Evolutionary conservation across 805 yeast species (phyloP).

Genomic region (Sugiyamaella boreocaroliniensis): DNA sequence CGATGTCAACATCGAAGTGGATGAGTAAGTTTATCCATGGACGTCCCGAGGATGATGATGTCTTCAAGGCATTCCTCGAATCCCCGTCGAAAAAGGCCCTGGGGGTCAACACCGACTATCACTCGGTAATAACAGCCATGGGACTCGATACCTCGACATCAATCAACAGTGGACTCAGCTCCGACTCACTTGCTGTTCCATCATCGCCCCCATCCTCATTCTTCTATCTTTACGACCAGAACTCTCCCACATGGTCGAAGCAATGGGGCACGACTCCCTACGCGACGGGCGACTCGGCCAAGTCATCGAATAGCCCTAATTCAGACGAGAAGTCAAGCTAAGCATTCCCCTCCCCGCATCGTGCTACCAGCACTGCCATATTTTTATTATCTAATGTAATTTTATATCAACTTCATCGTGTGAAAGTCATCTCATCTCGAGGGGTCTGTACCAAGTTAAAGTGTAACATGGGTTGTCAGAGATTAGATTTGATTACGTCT

Average conservation of each 20-base stretch:
- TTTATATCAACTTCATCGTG: too few relatives aligned
- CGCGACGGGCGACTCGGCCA: neutral
- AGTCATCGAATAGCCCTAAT: neutral
- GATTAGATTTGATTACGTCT: too few relatives aligned
- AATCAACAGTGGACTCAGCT: neutral
- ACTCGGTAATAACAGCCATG: constrained; percentile 8
- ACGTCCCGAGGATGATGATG: constrained; percentile 16
- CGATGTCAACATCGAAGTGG: constrained; percentile 9
- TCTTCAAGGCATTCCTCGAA: constrained; percentile 16
- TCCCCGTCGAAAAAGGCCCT: constrained; percentile 11
- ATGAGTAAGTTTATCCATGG: constrained; percentile 13
- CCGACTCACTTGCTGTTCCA: constrained; percentile 7
- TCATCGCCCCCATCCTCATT: constrained; percentile 13
- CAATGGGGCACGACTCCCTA: neutral
- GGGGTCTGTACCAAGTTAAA: too few relatives aligned
- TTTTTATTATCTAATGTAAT: too few relatives aligned
- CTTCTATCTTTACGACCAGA: constrained; percentile 11
- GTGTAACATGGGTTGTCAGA: too few relatives aligned
- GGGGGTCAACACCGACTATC: neutral
- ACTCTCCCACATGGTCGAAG: neutral
- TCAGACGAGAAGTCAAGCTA: neutral
- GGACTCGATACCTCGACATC: constrained; percentile 1
- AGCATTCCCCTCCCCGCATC: neutral
- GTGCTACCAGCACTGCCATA: too few relatives aligned
- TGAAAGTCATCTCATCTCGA: too few relatives aligned